Evolutionary conservation across 805 yeast genomes (phyloP).

Genomic region (Saccharomyces cerevisiae): DNA sequence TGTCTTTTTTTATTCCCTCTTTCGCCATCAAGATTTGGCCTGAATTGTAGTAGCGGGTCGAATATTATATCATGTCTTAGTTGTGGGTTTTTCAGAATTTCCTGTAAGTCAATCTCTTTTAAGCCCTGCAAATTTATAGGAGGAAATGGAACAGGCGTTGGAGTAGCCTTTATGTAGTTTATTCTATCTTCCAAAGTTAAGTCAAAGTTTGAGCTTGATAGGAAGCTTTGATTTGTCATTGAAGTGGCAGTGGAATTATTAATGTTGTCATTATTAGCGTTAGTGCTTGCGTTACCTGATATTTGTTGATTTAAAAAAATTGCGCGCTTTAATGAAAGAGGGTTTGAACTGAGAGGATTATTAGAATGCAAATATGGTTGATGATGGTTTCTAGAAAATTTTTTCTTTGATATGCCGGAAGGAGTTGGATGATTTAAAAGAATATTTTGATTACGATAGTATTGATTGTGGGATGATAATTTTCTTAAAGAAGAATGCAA

Average conservation of each 20-base stretch:
- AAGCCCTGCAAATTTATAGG: conserved; percentile 77
- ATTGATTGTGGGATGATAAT: conserved; percentile 7
- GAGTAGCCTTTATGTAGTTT: conserved; percentile 13
- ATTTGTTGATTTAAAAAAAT: neutral
- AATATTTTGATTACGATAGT: neutral
- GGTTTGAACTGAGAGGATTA: neutral
- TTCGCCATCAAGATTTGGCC: conserved; percentile 89
- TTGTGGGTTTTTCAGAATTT: conserved; percentile 85
- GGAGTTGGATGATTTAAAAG: neutral
- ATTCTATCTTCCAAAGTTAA: conserved; percentile 22
- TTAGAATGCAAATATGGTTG: neutral
- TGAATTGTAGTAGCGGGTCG: conserved; percentile 84
- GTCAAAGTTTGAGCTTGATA: neutral
- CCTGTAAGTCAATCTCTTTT: conserved; percentile 79
- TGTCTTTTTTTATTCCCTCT: conserved; percentile 71
- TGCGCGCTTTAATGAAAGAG: neutral
- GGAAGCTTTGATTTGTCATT: conserved; percentile 3
- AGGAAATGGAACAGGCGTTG: conserved; percentile 48
- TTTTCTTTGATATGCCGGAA: neutral
- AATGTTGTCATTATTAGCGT: conserved; percentile 3
- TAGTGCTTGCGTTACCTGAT: neutral
- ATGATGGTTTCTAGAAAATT: neutral
- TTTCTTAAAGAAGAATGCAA: conserved; percentile 28
- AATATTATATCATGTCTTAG: conserved; percentile 86
- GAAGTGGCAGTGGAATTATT: conserved; percentile 1